Percentiles rank a stretch among this genome's conserved stretches.
phyloP scores from a whole-genome alignment of 1,284 basidiomycete genomes.

The Phaffia rhodozyma region DNA sequence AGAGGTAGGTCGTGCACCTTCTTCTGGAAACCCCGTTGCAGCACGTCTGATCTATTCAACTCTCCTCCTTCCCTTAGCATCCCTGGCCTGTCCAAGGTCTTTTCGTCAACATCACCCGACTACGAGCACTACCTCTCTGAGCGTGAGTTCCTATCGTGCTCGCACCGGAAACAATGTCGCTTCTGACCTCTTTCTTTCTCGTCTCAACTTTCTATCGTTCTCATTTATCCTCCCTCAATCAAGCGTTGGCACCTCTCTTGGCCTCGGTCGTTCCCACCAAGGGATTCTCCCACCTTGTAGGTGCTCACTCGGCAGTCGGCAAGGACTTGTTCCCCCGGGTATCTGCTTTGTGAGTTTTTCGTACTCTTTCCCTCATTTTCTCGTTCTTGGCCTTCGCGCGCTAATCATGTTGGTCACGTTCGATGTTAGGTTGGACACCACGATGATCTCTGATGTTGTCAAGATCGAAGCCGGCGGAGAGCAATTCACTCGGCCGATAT shows the following conservation, averaged over 20 bases:
- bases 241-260: slow-evolving; percentile 43
- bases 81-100: slow-evolving; percentile 36
- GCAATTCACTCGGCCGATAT: slow-evolving; percentile 85
- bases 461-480: slow-evolving; percentile 61
- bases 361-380: slow-evolving; percentile 38
- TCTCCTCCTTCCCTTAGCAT: neutral
- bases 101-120: slow-evolving; percentile 35
- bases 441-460: slow-evolving; percentile 80
- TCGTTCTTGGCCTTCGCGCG: neutral
- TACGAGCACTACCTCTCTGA: slow-evolving; percentile 38
- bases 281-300: slow-evolving; percentile 70
- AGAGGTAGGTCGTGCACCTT: slow-evolving; percentile 48
- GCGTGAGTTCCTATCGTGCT: slow-evolving; percentile 25
- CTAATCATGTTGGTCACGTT: neutral
- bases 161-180: neutral
- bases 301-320: slow-evolving; percentile 60
- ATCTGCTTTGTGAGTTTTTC: slow-evolving; percentile 25
- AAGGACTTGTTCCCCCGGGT: slow-evolving; percentile 67
- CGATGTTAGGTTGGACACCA: slow-evolving; percentile 2
- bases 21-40: neutral
- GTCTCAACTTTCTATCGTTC: slow-evolving; percentile 26
- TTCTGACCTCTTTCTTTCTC: neutral
- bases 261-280: slow-evolving; percentile 40
- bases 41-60: neutral
- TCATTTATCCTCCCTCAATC: slow-evolving; percentile 40